Evolutionary conservation across 306 rosid genomes (phyloP), one percentile per base, ranked within the genome.

Genomic region (Oxytropis ochrocephala): DNA sequence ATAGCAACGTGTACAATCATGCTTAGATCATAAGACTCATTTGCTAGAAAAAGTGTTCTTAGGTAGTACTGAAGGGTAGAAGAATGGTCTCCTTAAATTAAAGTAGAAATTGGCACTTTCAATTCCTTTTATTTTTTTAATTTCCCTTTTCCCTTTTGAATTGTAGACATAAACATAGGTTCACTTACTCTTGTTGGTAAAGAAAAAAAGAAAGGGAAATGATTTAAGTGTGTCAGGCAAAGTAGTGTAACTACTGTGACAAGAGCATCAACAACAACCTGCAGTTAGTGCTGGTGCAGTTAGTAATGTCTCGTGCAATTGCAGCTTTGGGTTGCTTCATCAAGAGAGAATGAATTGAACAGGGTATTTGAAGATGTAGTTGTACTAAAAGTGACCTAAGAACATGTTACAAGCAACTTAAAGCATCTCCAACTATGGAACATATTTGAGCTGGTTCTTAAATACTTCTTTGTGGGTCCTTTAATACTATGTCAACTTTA

Each of bases 261-360:
- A 47, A 69, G 73, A 72, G 51, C 52, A 65, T 46, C 57, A 78
- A 82, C 86, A 71, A 80, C 53, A 64, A 61, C 5, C 29, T 21
- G 21, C 55, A 21, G 76, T 39, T 70, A 59, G 64, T 8, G 38
- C 9, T 58, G 35, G n/a, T 33, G n/a, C 14, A 52, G 58, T 67
- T 69, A 53, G 64, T 41, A 58, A 14, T 53, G 65, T 47, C 72
- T 67, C 27, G 76, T 88, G 83, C 24, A 78, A 54, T 82, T 80
- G 87, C 90, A 89, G 92, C 92, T 80, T 86, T 84, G 84, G 73
- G 67, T 89, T 88, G 91, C 89, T 86, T 86, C 70, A 73, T 65
- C 32, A 47, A 30, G 71, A 67, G 65, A 62, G 75, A 47, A 80
- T 17, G 54, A 73, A 24, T 24, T 24, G 29, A 78, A 64, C 0